These are phyloP conservation scores for Trichoderma asperelloides DNA, from an alignment of 495 filamentous ascomycete genomes.

Conservation along the genomic window DNA sequence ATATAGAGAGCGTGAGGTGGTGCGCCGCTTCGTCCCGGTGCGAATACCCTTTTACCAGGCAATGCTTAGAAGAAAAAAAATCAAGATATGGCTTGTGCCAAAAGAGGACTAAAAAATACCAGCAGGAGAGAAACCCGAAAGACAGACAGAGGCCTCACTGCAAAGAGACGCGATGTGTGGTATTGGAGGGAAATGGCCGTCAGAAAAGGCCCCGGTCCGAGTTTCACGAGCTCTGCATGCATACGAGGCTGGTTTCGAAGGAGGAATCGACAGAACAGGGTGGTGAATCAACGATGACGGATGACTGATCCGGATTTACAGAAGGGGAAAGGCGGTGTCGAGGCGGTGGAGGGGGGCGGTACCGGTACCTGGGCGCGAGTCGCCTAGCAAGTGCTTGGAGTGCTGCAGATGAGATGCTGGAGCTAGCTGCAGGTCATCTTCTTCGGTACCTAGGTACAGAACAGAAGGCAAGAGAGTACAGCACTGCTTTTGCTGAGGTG, in stretches of 20 bases:
- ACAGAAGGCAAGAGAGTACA: too few relatives aligned
- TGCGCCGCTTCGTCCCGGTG: neutral
- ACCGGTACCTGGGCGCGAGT: neutral
- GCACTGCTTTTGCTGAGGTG: too few relatives aligned
- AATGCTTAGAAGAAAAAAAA: neutral
- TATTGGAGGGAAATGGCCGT: neutral
- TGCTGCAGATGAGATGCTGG: neutral
- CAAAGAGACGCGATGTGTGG: neutral
- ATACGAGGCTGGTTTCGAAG: conserved; percentile 3
- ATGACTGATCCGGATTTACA: conserved; percentile 1
- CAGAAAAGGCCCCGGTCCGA: neutral
- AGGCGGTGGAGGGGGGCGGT: neutral
- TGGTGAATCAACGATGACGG: conserved; percentile 2
- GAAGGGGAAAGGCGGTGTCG: neutral
- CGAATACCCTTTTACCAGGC: neutral
- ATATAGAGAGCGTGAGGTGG: neutral
- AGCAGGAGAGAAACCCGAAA: neutral
- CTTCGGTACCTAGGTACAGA: too few relatives aligned
- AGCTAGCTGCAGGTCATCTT: too few relatives aligned
- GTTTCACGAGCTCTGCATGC: neutral
- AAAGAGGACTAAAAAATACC: neutral
- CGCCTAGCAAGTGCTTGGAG: neutral
- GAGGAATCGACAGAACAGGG: neutral
- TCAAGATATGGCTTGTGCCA: neutral
- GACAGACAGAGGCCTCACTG: neutral